phyloP scores from a whole-genome alignment of 208 protist genomes.

The Endotrypanum monterogeii region DNA sequence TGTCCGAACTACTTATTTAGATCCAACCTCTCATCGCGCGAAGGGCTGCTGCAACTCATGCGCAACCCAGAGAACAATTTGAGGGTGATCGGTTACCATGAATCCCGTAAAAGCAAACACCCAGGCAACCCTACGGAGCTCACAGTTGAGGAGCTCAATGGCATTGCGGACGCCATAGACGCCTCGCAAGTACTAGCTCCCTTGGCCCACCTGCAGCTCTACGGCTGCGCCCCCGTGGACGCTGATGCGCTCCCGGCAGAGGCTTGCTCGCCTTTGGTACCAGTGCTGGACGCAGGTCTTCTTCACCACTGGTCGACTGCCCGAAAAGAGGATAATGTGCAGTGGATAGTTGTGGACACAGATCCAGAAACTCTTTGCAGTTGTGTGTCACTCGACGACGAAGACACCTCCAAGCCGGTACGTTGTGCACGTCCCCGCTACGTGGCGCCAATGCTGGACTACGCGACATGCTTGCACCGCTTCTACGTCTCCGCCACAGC shows the following conservation, averaged over 20 bases:
- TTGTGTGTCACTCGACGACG: slow-evolving; percentile 5
- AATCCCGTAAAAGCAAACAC: slow-evolving; percentile 13
- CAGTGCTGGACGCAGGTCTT: slow-evolving; percentile 65
- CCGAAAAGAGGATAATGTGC: slow-evolving; percentile 24
- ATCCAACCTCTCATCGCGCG: slow-evolving; percentile 30
- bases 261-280: neutral
- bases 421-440: neutral
- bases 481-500: slow-evolving; percentile 80
- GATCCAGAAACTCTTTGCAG: slow-evolving; percentile 14
- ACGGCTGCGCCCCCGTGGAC: slow-evolving; percentile 32
- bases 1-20: slow-evolving; percentile 66
- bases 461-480: slow-evolving; percentile 45
- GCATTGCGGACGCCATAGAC: slow-evolving; percentile 54
- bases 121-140: slow-evolving; percentile 11
- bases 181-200: slow-evolving; percentile 35
- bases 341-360: slow-evolving; percentile 43
- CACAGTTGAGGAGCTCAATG: slow-evolving; percentile 20
- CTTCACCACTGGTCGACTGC: slow-evolving; percentile 62
- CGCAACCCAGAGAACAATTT: slow-evolving; percentile 51
- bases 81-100: slow-evolving; percentile 28
- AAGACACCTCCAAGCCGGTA: neutral
- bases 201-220: slow-evolving; percentile 55
- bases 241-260: slow-evolving; percentile 1
- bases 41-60: slow-evolving; percentile 38
- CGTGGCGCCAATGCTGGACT: slow-evolving; percentile 31